Evolutionary conservation across 2,329 filamentous ascomycete species (phyloP).

Genomic region (Pseudovirgaria hyperparasitica): DNA sequence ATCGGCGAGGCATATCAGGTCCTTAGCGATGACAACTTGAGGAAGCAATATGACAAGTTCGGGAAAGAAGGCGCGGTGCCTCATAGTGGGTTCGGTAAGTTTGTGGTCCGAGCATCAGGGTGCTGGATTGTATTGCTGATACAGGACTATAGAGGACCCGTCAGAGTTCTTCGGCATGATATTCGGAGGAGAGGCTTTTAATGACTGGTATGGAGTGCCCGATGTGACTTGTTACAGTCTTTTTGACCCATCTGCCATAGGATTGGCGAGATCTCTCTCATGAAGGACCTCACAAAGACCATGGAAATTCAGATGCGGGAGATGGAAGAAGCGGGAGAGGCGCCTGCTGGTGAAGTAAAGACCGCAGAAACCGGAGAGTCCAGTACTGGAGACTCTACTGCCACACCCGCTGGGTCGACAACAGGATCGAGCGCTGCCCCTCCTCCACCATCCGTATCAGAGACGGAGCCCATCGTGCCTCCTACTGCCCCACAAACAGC

Average conservation of each 20-base stretch:
- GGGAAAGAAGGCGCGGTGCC: constrained; percentile 93
- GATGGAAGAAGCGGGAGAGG: constrained; percentile 48
- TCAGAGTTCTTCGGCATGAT: constrained; percentile 98
- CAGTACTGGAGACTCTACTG: constrained; percentile 11
- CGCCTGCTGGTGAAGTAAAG: constrained; percentile 39
- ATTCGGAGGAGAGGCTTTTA: constrained; percentile 91
- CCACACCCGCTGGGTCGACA: constrained; percentile 10
- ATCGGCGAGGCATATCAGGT: constrained; percentile 67
- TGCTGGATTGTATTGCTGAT: constrained; percentile 6
- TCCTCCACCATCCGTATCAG: constrained; percentile 1
- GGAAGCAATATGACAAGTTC: constrained; percentile 90
- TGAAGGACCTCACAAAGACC: constrained; percentile 95
- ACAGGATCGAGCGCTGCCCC: constrained; percentile 6
- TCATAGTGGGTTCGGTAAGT: constrained; percentile 69
- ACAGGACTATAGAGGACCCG: constrained; percentile 55
- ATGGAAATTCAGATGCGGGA: constrained; percentile 94
- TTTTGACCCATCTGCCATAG: constrained; percentile 9
- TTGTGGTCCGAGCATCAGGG: constrained; percentile 1
- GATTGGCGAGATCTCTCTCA: constrained; percentile 95
- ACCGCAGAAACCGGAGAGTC: constrained; percentile 28
- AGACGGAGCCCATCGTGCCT: too few species aligned
- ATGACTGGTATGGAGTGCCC: constrained; percentile 50
- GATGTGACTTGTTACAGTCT: not conserved
- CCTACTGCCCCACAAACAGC: not conserved
- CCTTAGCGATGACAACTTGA: constrained; percentile 73